These are phyloP conservation scores for Isatis lusitanica DNA, from an alignment of 441 rosid genomes.

Conservation along the genomic window DNA sequence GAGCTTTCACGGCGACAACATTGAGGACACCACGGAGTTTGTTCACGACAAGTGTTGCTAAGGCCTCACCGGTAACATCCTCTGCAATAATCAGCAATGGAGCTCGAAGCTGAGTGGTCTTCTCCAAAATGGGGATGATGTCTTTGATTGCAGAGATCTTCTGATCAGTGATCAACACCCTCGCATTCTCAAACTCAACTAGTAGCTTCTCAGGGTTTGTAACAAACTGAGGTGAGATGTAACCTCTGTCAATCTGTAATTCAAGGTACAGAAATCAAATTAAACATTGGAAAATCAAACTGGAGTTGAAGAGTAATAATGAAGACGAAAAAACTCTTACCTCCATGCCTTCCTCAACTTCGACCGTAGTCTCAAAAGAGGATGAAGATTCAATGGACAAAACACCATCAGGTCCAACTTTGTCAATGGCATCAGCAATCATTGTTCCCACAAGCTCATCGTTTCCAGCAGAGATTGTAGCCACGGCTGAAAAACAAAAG, in stretches of 20 bases:
- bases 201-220: slow-evolving; percentile 84
- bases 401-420: slow-evolving; percentile 99
- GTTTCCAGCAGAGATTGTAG: slow-evolving; percentile 92
- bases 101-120: slow-evolving; percentile 84
- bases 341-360: slow-evolving; percentile 99
- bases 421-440: slow-evolving; percentile 98
- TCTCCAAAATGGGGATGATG: slow-evolving; percentile 87
- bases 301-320: background rate
- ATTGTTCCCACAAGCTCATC: slow-evolving; percentile 87
- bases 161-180: slow-evolving; percentile 87
- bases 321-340: slow-evolving; percentile 37
- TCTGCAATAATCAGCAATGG: slow-evolving; percentile 93
- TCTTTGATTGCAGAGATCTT: slow-evolving; percentile 89
- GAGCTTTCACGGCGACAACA: slow-evolving; percentile 92
- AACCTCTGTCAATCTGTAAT: slow-evolving; percentile 91
- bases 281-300: background rate
- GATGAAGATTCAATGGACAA: slow-evolving; percentile 97
- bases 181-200: slow-evolving; percentile 93
- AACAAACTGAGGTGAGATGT: slow-evolving; percentile 94
- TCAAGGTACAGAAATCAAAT: background rate
- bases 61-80: slow-evolving; percentile 90
- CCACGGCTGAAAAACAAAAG: slow-evolving; percentile 58
- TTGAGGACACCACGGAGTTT: slow-evolving; percentile 83
- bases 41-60: slow-evolving; percentile 94
- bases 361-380: slow-evolving; percentile 90